These are phyloP conservation scores for Hortaea sp. DNA, from an alignment of 2,329 filamentous ascomycete genomes.

Conservation along the genomic window DNA sequence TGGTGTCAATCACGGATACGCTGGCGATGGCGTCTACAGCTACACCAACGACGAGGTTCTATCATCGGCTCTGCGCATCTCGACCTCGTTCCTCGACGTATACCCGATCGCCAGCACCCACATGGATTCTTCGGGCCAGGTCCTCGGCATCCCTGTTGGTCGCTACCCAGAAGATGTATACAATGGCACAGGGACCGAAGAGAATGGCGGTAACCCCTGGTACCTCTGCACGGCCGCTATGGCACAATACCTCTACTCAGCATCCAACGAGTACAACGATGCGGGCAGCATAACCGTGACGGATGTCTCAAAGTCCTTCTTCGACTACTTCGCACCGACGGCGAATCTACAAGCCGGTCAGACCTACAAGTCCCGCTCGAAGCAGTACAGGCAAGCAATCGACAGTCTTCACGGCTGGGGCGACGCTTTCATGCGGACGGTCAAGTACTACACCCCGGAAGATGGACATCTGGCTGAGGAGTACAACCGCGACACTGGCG, in stretches of 20 bases:
- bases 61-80: conserved; percentile 19
- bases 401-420: conserved; percentile 23
- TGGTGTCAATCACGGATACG: conserved; percentile 24
- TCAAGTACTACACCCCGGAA: conserved; percentile 23
- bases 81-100: conserved; percentile 20
- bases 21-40: conserved; percentile 21
- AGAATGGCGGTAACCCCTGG: conserved; percentile 26
- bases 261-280: conserved; percentile 11
- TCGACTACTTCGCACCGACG: conserved; percentile 23
- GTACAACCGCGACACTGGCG: conserved; percentile 21
- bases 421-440: conserved; percentile 24
- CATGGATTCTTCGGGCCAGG: conserved; percentile 13
- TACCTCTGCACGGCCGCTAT: conserved; percentile 25
- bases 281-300: conserved; percentile 17
- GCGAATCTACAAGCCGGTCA: conserved; percentile 11
- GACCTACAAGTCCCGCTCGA: conserved; percentile 15
- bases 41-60: conserved; percentile 24
- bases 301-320: conserved; percentile 23
- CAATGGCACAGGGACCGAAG: conserved; percentile 21
- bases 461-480: conserved; percentile 21
- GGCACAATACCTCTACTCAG: conserved; percentile 22
- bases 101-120: conserved; percentile 22
- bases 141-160: conserved; percentile 25
- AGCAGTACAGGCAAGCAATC: conserved; percentile 14
- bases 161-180: conserved; percentile 28